Percentiles rank a stretch among this genome's conserved stretches.
Conservation (phyloP, 169 alveolate species). For the Plasmodium yoelii region DNA sequence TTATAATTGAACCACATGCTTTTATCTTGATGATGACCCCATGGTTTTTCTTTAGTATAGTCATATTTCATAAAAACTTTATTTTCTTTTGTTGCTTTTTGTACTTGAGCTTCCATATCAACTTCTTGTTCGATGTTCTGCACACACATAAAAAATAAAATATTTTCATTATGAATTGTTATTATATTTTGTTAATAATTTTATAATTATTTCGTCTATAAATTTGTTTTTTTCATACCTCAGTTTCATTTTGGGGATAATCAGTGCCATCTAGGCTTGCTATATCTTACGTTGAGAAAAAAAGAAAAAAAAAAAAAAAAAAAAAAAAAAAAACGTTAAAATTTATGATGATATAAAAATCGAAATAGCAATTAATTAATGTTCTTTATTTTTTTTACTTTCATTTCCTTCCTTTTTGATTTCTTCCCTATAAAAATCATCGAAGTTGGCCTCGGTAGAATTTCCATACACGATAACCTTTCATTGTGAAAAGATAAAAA, state of each 20-base stretch:
- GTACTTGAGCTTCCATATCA: slow-evolving; percentile 40
- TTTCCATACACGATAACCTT: slow-evolving; percentile 73
- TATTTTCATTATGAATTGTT: too few relatives aligned
- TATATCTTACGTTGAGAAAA: background rate
- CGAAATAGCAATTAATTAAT: background rate
- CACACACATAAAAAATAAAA: background rate
- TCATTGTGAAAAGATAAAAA: background rate
- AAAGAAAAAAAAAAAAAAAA: slow-evolving; percentile 9
- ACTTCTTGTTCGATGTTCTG: slow-evolving; percentile 29
- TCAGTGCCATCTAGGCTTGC: background rate
- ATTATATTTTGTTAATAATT: too few relatives aligned
- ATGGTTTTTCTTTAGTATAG: slow-evolving; percentile 64
- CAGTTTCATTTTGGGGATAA: slow-evolving; percentile 5
- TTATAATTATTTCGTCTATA: too few relatives aligned
- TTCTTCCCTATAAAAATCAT: slow-evolving; percentile 60
- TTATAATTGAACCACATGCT: slow-evolving; percentile 76
- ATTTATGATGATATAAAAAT: background rate
- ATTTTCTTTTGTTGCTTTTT: slow-evolving; percentile 66
- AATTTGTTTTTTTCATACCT: background rate
- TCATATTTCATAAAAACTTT: slow-evolving; percentile 69
- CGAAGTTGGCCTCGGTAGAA: slow-evolving; percentile 69
- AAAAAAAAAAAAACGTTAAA: background rate
- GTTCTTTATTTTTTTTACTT: background rate
- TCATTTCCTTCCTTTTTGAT: slow-evolving; percentile 13
- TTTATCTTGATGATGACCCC: slow-evolving; percentile 53